These are phyloP conservation scores for Salvia sclarea DNA, from an alignment of 305 asterid genomes.

Conservation along the genomic window DNA sequence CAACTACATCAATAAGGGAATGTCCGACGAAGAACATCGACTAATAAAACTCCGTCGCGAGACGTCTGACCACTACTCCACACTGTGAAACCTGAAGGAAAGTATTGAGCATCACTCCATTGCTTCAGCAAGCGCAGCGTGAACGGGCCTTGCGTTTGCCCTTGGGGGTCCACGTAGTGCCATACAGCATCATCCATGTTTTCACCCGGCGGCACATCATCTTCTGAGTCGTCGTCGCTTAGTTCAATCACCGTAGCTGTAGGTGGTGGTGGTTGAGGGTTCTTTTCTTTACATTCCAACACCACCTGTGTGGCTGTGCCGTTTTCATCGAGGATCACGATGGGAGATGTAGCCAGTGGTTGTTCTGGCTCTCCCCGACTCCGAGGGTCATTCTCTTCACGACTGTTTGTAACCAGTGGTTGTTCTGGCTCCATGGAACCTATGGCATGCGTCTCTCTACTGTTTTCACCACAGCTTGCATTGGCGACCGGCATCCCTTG, in stretches of 20 bases:
- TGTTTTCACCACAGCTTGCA: neutral
- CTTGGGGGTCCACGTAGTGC: slow-evolving; percentile 69
- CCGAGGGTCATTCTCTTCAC: neutral
- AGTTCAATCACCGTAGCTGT: slow-evolving; percentile 44
- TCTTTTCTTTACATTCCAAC: slow-evolving; percentile 22
- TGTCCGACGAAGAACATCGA: slow-evolving; percentile 42
- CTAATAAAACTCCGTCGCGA: slow-evolving; percentile 45
- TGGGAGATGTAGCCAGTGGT: neutral
- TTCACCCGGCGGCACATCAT: slow-evolving; percentile 25
- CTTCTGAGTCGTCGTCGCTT: slow-evolving; percentile 58
- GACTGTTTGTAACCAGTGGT: no score
- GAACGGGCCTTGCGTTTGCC: slow-evolving; percentile 71
- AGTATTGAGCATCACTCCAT: slow-evolving; percentile 68
- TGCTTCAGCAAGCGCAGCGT: slow-evolving; percentile 40
- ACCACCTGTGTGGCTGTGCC: neutral
- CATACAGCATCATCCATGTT: slow-evolving; percentile 36
- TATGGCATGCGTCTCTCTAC: neutral
- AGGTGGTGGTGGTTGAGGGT: slow-evolving; percentile 17
- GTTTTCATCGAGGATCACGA: neutral
- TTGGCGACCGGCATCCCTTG: slow-evolving; percentile 5
- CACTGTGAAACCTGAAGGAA: slow-evolving; percentile 49
- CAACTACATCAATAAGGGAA: slow-evolving; percentile 28
- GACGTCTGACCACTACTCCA: slow-evolving; percentile 54
- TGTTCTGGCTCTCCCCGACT: slow-evolving; percentile 13
- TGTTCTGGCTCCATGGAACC: slow-evolving; percentile 26